phyloP scores from a whole-genome alignment of 2,329 filamentous ascomycete species.

The Alternaria infectoria region DNA sequence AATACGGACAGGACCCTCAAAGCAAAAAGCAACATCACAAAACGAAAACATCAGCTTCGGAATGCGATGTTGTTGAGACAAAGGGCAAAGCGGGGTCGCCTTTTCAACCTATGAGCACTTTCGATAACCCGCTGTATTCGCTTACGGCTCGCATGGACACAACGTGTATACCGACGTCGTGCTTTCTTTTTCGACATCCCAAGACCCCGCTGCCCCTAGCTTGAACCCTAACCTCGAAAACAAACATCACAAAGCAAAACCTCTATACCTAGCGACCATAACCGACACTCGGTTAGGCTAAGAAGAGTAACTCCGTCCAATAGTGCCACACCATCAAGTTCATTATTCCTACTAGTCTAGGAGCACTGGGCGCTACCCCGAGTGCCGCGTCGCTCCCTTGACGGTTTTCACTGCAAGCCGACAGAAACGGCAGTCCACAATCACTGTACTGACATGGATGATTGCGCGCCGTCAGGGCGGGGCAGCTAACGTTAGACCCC shows the following conservation, averaged over 20 bases:
- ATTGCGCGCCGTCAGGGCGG: background rate
- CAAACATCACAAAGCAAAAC: background rate
- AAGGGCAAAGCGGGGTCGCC: background rate
- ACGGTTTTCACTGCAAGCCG: background rate
- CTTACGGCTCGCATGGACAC: background rate
- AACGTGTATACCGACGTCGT: background rate
- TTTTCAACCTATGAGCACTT: background rate
- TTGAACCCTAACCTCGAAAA: background rate
- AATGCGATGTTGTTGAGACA: background rate
- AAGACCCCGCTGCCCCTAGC: background rate
- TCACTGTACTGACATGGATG: background rate
- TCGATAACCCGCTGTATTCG: background rate
- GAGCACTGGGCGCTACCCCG: background rate
- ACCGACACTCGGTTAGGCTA: background rate
- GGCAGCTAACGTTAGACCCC: background rate
- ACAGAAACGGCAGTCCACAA: background rate
- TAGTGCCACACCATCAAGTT: background rate
- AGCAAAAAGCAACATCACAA: background rate
- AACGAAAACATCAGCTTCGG: background rate
- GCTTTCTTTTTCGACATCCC: background rate
- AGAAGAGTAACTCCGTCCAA: background rate
- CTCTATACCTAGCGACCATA: background rate
- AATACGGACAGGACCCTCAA: background rate
- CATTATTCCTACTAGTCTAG: background rate
- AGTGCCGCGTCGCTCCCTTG: background rate